Evolutionary conservation across 768 basidiomycete species (phyloP), one percentile per base, ranked within the genome.

Genomic region (Omphalotus guepiniiformis): DNA sequence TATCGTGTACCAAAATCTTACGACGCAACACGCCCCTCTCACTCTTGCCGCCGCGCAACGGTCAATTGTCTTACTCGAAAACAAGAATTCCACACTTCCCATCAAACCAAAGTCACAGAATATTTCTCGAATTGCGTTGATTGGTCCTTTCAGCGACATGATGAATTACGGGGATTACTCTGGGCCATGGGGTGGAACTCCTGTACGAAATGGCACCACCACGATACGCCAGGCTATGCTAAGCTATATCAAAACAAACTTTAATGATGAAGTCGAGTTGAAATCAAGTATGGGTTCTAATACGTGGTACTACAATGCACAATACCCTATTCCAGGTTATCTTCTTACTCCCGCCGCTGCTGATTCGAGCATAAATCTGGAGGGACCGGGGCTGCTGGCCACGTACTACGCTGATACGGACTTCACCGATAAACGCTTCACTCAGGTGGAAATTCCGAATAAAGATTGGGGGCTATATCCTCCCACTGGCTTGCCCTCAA

Each of bases 81-180:
- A 61, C 44, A 52, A 53, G 36, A 50, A 57, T 42, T 47, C 36
- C 12, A 57, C 56, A 9, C 53, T 61, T 30, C 59, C 59, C 1
- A 47, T 61, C 30, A 23, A 53, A 23, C 54, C 54, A 22, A 6
- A 21, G 0, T 2, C 26, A 9, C 51, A 53, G 11, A 46, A 46
- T 9, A 50, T 55, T n/a, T 27, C 36, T 1, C 58, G 48, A 4
- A 54, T 61, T 30, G 59, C 59, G 0, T 47, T 61, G 23, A 52
- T 61, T 19, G 59, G 59, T 3, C 59, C 59, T 2, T 61, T 55
- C 50, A 35, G 51, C 32, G 59, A 61, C 23, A 50, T 50, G 4
- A 45, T 58, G 34, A 57, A 61, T 48, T 61, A 55, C 43, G 59
- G 59, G n/a, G 59, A 58, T 40, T 61, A 61, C 36, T 55, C 59